Base-by-base conservation (phyloP, 148 eudicot genomes). In the Rhododendron ovatum region DNA sequence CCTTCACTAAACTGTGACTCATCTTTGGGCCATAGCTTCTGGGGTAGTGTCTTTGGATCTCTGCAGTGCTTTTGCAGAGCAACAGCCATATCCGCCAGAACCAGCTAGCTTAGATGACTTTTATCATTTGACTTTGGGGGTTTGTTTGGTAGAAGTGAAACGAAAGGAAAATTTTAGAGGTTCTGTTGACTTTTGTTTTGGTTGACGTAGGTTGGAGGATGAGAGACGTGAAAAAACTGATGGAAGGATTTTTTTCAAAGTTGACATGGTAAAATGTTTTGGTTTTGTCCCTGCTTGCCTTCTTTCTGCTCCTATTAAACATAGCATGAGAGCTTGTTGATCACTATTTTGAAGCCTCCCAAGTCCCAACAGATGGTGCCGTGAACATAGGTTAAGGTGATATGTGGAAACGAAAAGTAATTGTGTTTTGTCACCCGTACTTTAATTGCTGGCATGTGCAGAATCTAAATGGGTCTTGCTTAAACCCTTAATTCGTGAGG, bases 51-150 rank as follows among this genome's bases (percentile, higher is more conserved):
- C 10, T 75, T 47, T 83, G 30, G 30, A 43, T 13, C 55, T 61
- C 24, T 63, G 76, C 24, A 26, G 85, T 28, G 26, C 41, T 45
- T 24, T 14, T 67, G 78, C n/a, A 17, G 41, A 69, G 50, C 59
- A 69, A 18, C 5, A 18, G 59, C 78, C 59, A 43, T 47, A 30
- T 43, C 51, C 3, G 30, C 82, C 47, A 55, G 57, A 69, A 69
- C 78, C 57, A 45, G n/a, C 61, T 69, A 47, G 28, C 33, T 45
- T 69, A 63, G 78, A 83, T 83, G 57, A 63, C 28, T 83, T 83
- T 26, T 5, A 17, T n/a, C 55, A 43, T 63, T 45, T n/a, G 55
- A 83, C 5, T 43, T 48, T 18, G 5, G 3, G 5, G 41, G 24
- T 13, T 18, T 41, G 10, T 35, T 71, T 28, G 76, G 39, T 71